Conservation (phyloP, 225 moss, liverwort and hornwort species). For the Thuidium tamariscinum region DNA sequence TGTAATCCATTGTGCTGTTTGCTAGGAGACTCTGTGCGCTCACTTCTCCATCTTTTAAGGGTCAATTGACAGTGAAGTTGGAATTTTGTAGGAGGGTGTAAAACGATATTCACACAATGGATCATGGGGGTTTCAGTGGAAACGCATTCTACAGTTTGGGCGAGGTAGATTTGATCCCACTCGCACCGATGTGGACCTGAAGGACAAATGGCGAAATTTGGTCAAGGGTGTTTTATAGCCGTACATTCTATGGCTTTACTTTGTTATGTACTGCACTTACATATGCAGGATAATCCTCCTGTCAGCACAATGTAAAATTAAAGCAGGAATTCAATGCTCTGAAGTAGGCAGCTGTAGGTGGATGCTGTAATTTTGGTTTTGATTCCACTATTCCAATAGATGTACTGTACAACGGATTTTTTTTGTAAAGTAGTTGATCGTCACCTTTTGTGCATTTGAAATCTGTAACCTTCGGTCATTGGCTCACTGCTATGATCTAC, state of each 20-base stretch:
- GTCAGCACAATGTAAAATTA: background rate
- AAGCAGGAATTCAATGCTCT: background rate
- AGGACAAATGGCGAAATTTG: slow-evolving; percentile 64
- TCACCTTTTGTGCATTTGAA: background rate
- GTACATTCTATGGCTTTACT: background rate
- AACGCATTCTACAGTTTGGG: slow-evolving; percentile 42
- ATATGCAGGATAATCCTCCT: background rate
- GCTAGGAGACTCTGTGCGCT: background rate
- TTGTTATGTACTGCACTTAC: background rate
- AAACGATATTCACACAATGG: slow-evolving; percentile 17
- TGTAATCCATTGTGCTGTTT: background rate
- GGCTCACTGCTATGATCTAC: background rate
- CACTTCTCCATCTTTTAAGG: background rate
- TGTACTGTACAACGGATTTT: slow-evolving; percentile 1
- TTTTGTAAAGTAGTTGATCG: background rate
- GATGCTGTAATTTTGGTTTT: background rate
- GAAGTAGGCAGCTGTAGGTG: background rate
- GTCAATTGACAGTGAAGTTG: slow-evolving; percentile 5
- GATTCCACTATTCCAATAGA: background rate
- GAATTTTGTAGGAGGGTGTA: slow-evolving; percentile 39
- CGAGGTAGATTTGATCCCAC: slow-evolving; percentile 36
- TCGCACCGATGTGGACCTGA: slow-evolving; percentile 53
- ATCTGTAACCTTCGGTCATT: background rate
- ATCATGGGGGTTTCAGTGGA: slow-evolving; percentile 37
- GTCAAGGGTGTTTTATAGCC: slow-evolving; percentile 12